Evolutionary conservation across 73 alveolate genomes (phyloP).

Genomic region (Tetrahymena thermophila): DNA sequence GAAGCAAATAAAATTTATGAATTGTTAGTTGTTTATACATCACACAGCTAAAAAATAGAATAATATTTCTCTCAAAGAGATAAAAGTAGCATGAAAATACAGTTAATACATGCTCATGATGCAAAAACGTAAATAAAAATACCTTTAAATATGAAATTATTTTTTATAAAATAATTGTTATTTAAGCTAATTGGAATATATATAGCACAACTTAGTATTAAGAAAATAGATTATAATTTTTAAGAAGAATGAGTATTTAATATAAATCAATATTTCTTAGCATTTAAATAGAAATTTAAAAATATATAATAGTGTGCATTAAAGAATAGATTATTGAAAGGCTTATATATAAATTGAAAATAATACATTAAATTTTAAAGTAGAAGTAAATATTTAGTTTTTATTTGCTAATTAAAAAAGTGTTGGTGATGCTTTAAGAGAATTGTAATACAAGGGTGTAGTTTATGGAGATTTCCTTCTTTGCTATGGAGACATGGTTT

Average conservation of each 20-base stretch:
- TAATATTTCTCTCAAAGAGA: neutral
- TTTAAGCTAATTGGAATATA: too few species aligned
- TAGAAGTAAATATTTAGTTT: neutral
- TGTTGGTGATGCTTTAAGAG: slow-evolving; percentile 41
- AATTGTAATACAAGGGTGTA: slow-evolving; percentile 1
- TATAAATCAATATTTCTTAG: too few species aligned
- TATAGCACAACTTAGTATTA: too few species aligned
- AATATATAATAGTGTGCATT: neutral
- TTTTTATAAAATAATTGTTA: too few species aligned
- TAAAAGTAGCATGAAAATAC: neutral
- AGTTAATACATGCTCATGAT: neutral
- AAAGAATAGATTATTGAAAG: too few species aligned
- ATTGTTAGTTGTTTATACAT: neutral
- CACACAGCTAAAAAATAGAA: neutral
- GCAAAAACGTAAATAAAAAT: neutral
- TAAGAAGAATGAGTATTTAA: too few species aligned
- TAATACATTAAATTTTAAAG: too few species aligned
- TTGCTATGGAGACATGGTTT: slow-evolving; percentile 23
- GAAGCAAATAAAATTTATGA: neutral
- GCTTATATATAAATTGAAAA: too few species aligned
- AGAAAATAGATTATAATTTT: too few species aligned
- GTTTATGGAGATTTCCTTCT: slow-evolving; percentile 26
- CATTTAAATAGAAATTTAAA: neutral
- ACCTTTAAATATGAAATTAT: neutral
- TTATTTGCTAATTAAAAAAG: neutral